Evolutionary conservation across 768 basidiomycete genomes (phyloP).

Genomic region (Naganishia randhawae): DNA sequence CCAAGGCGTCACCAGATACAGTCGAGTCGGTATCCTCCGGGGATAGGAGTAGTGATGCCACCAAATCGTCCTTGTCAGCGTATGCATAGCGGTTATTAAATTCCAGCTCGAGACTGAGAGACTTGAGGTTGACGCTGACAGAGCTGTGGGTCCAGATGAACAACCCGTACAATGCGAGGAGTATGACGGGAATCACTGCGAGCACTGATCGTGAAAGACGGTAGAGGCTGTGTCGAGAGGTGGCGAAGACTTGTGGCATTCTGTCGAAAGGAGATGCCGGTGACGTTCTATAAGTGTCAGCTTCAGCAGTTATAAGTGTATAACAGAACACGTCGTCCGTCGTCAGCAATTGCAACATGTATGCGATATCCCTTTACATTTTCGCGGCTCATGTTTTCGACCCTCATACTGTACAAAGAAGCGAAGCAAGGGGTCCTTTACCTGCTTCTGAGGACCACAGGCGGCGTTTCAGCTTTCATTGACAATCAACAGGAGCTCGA

Average conservation of each 20-base stretch:
- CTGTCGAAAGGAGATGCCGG: not conserved
- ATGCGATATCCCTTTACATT: no score
- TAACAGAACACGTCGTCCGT: no score
- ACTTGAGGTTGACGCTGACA: not conserved
- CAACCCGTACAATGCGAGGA: not conserved
- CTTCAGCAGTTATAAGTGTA: not conserved
- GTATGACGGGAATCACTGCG: not conserved
- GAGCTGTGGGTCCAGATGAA: not conserved
- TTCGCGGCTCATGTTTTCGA: no score
- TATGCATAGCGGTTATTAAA: conserved; percentile 1
- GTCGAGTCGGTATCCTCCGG: not conserved
- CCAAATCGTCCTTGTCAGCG: not conserved
- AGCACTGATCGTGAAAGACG: no score
- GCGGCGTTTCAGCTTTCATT: no score
- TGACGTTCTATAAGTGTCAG: not conserved
- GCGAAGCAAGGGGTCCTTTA: no score
- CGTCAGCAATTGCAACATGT: no score
- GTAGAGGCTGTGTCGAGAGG: not conserved
- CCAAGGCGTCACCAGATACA: not conserved
- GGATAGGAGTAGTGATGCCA: not conserved
- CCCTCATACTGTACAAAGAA: no score
- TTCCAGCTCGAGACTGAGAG: not conserved
- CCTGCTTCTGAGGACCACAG: no score
- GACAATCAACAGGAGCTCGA: no score
- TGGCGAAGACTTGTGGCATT: not conserved